Base-by-base conservation (phyloP, 176 grass and related monocot genomes). In the Phragmites australis region DNA sequence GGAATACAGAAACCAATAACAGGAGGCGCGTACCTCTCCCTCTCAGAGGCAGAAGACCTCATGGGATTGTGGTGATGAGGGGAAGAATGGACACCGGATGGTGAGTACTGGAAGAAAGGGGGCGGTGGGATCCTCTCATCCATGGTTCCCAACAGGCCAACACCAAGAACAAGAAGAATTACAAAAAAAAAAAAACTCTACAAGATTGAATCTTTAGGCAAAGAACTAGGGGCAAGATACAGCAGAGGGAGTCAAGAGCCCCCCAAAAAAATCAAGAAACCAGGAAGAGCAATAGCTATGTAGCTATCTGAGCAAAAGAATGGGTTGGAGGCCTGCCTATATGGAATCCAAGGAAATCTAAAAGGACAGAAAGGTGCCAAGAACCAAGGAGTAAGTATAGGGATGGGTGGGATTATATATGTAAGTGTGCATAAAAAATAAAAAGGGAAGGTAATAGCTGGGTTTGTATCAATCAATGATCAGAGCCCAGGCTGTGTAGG, bases 11-110 rank as follows among this genome's bases (percentile, higher is more conserved):
- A 72, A 56, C 26, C 18, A 64, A 12, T 54, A 31, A 61, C 50
- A 87, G 34, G 19, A 82, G n/a, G 22, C 57, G 64, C 81, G 41
- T 57, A 98, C 95, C 95, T 98, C 77, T 98, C 95, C 81, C 81
- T 91, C 2, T 98, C 95, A 9, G 92, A 98, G 54, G 77, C 79
- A 66, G 90, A 85, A 67, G 83, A 94, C 84, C 70, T 81, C 83
- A 98, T 79, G 82, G 82, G 47, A 12, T 21, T 85, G 43, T 92
- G 89, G 70, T 68, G 95, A 68, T 90, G 88, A 62, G 90, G 88
- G 14, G 92, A 98, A 34, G 92, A 93, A 81, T 93, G 92, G 74
- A 94, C 83, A 37, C 94, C 89, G 17, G 91, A 97, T 37, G 91
- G 91, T 8, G 91, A 94, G 63, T 87, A 87, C 80, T 91, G 92